phyloP scores from a whole-genome alignment of 2,329 filamentous ascomycete species.

The Ascochyta pisi region DNA sequence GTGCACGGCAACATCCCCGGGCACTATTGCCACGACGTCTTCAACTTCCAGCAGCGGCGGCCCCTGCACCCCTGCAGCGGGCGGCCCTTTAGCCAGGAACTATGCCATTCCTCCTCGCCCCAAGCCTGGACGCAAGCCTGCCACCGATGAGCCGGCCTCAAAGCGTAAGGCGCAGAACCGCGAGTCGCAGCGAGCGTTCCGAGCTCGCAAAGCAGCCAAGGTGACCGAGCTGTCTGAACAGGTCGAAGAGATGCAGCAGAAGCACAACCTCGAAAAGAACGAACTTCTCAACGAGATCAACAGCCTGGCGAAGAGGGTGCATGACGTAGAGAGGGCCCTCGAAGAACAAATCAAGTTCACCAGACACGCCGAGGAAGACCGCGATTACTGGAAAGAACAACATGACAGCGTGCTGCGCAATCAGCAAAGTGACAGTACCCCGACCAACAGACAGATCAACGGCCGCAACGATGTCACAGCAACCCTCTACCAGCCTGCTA shows the following conservation, averaged over 20 bases:
- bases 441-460: slow-evolving; percentile 11
- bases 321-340: slow-evolving; percentile 7
- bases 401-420: slow-evolving; percentile 13
- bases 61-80: slow-evolving; percentile 39
- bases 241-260: slow-evolving; percentile 41
- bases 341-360: slow-evolving; percentile 10
- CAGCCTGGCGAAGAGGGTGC: slow-evolving; percentile 10
- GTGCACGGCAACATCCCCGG: slow-evolving; percentile 13
- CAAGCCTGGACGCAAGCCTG: slow-evolving; percentile 86
- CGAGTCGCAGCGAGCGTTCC: slow-evolving; percentile 87
- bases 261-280: slow-evolving; percentile 24
- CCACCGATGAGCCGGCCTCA: slow-evolving; percentile 88
- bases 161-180: slow-evolving; percentile 96
- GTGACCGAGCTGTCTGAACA: slow-evolving; percentile 69
- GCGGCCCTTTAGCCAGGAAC: slow-evolving; percentile 48
- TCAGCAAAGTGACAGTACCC: slow-evolving; percentile 10
- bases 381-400: slow-evolving; percentile 23
- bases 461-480: slow-evolving; percentile 16
- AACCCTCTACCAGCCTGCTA: slow-evolving; percentile 8
- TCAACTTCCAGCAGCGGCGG: slow-evolving; percentile 26
- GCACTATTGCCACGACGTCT: slow-evolving; percentile 33
- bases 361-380: slow-evolving; percentile 18
- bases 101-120: slow-evolving; percentile 53
- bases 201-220: slow-evolving; percentile 83
- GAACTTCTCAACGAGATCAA: slow-evolving; percentile 16